A percentile compares a stretch with the other conserved stretches of the same genome.
Evolutionary conservation across 148 eudicot species (phyloP).

Genomic region (Spergularia marina): DNA sequence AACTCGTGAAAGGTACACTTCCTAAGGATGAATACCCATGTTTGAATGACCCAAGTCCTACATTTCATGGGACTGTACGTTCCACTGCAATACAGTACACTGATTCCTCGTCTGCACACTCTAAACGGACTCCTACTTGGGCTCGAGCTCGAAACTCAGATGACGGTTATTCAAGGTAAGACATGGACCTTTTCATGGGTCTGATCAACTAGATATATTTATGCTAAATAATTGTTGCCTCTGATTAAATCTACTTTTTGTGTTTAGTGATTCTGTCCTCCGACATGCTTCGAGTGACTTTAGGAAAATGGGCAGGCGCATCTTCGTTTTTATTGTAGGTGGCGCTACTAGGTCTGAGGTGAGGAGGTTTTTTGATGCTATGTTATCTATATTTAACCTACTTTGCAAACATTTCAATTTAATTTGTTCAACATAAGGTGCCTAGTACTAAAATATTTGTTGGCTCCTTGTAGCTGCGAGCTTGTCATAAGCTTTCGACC

Average conservation of each 20-base stretch:
- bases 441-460: neutral
- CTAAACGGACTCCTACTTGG: conserved; percentile 89
- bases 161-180: conserved; percentile 94
- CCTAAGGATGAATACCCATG: conserved; percentile 85
- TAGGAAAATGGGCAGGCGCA: conserved; percentile 78
- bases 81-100: conserved; percentile 43
- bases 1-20: conserved; percentile 75
- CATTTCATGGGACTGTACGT: conserved; percentile 64
- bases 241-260: neutral
- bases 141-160: conserved; percentile 91
- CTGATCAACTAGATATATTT: neutral
- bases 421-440: neutral
- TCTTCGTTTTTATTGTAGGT: conserved; percentile 89
- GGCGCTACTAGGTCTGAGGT: conserved; percentile 98
- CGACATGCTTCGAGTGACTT: conserved; percentile 85
- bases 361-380: conserved; percentile 10
- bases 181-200: neutral
- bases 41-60: conserved; percentile 95
- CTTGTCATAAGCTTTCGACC: conserved; percentile 75
- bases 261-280: conserved; percentile 73
- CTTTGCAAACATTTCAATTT: neutral
- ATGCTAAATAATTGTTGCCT: neutral
- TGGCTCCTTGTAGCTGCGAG: conserved; percentile 56
- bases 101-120: conserved; percentile 62
- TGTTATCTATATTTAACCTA: neutral